These are phyloP conservation scores for Colletotrichum truncatum DNA, from an alignment of 2,329 filamentous ascomycete species.

Conservation along the genomic window DNA sequence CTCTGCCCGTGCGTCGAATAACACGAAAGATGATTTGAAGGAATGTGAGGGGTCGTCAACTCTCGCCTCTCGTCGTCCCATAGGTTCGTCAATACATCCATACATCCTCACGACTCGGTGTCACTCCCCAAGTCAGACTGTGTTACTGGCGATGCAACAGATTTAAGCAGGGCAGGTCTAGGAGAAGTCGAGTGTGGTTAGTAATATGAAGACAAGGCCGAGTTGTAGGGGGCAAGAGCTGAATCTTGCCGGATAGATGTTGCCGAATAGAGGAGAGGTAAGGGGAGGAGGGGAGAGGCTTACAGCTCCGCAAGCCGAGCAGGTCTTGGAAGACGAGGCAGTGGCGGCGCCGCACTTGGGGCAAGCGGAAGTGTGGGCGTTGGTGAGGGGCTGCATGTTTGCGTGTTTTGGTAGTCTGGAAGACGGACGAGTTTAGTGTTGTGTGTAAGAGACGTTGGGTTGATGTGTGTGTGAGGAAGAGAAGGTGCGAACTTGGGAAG, in stretches of 20 bases:
- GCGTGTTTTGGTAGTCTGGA: background rate
- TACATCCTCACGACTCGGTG: background rate
- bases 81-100: background rate
- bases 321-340: constrained; percentile 58
- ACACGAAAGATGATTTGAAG: constrained; percentile 5
- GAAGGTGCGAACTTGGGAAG: background rate
- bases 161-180: constrained; percentile 44
- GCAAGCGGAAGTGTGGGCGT: constrained; percentile 53
- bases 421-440: constrained; percentile 2
- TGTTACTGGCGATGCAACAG: too few relatives aligned
- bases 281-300: constrained; percentile 37
- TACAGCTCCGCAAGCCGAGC: constrained; percentile 66
- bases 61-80: background rate
- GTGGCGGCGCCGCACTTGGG: constrained; percentile 65
- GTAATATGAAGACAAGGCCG: background rate
- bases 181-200: background rate
- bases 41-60: constrained; percentile 12
- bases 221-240: background rate
- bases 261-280: background rate
- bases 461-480: background rate
- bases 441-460: background rate
- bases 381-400: constrained; percentile 40
- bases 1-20: constrained; percentile 5
- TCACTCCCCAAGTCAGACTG: background rate
- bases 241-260: too few relatives aligned